phyloP scores from a whole-genome alignment of 306 rosid genomes.

The Hippophae gyantsensis region DNA sequence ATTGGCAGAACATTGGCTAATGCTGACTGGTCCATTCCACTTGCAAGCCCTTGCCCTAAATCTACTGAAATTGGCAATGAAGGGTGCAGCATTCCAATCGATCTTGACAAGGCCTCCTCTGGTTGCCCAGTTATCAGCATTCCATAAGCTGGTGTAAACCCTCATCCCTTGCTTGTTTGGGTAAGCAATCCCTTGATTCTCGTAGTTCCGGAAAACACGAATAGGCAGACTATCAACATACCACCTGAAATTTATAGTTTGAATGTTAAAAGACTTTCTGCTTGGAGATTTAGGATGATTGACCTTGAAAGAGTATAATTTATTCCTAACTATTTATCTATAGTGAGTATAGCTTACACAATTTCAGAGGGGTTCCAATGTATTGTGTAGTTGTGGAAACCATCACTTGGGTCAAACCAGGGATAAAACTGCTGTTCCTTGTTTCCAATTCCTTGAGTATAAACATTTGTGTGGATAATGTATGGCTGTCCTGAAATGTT shows the following conservation, averaged over 20 bases:
- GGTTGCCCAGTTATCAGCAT: conserved; percentile 81
- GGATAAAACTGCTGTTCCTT: conserved; percentile 69
- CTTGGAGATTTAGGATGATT: background rate
- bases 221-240: conserved; percentile 62
- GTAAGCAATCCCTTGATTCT: conserved; percentile 42
- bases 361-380: conserved; percentile 76
- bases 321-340: no score
- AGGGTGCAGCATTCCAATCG: conserved; percentile 65
- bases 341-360: conserved; percentile 44
- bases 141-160: conserved; percentile 58
- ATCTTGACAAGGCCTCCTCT: conserved; percentile 64
- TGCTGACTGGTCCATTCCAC: conserved; percentile 52
- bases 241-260: conserved; percentile 45
- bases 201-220: conserved; percentile 64
- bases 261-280: background rate
- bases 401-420: conserved; percentile 85
- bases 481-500: conserved; percentile 78
- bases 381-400: conserved; percentile 78
- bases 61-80: conserved; percentile 35
- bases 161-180: conserved; percentile 79
- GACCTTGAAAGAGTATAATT: no score
- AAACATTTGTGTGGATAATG: conserved; percentile 64
- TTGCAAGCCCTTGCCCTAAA: conserved; percentile 73
- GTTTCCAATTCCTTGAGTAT: conserved; percentile 61
- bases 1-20: conserved; percentile 38